Percentiles rank a stretch among this genome's conserved stretches.
These are phyloP conservation scores for Termitomyces sp. DNA, from an alignment of 768 basidiomycete genomes.

Conservation along the genomic window DNA sequence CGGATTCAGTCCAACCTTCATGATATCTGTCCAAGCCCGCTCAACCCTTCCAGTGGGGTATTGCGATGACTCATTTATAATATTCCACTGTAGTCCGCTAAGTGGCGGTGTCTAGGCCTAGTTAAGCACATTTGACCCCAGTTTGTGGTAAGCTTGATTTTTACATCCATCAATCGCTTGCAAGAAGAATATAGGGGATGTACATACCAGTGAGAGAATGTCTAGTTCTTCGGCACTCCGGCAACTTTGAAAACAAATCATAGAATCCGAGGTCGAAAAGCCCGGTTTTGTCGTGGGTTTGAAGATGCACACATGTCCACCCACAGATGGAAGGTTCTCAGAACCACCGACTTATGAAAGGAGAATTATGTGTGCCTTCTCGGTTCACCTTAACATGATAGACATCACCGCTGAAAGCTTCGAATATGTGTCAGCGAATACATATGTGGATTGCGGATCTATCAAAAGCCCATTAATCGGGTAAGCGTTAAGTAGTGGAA, in stretches of 20 bases:
- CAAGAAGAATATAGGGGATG: neutral
- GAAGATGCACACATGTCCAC: neutral
- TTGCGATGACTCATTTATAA: neutral
- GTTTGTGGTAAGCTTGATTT: neutral
- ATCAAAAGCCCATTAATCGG: neutral
- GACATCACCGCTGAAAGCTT: neutral
- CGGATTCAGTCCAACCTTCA: too few species aligned
- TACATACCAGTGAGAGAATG: neutral
- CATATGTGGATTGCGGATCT: too few species aligned
- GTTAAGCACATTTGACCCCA: neutral
- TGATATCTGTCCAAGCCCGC: neutral
- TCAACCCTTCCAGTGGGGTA: neutral
- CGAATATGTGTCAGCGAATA: neutral
- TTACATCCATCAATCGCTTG: neutral
- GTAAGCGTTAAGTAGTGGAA: neutral
- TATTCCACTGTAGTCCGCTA: neutral
- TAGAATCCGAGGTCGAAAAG: neutral
- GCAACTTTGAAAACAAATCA: neutral
- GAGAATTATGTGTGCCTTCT: neutral
- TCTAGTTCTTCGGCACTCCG: neutral
- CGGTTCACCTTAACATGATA: neutral
- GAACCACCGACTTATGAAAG: neutral
- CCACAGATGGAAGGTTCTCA: neutral
- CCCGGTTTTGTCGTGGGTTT: slow-evolving; percentile 7
- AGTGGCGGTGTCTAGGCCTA: neutral